Conservation (phyloP, 352 stramenopile species). For the Peronospora destructor region DNA sequence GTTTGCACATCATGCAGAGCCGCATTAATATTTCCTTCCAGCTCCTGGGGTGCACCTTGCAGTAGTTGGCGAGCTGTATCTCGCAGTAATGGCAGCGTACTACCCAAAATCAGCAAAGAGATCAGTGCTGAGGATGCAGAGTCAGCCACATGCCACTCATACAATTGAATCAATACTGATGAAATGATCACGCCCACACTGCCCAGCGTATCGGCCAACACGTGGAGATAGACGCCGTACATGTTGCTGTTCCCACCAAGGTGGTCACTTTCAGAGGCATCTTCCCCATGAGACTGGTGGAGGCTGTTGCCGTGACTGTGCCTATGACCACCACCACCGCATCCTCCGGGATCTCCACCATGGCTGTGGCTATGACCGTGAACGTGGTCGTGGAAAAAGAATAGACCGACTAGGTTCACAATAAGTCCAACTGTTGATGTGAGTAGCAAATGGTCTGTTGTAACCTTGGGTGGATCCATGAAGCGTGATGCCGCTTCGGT, state of each 20-base stretch:
- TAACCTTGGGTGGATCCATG: slow-evolving; percentile 64
- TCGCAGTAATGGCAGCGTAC: slow-evolving; percentile 67
- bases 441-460: slow-evolving; percentile 79
- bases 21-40: slow-evolving; percentile 37
- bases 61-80: slow-evolving; percentile 68
- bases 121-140: slow-evolving; percentile 80
- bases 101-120: slow-evolving; percentile 78
- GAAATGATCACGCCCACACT: slow-evolving; percentile 87
- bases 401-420: slow-evolving; percentile 84
- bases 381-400: slow-evolving; percentile 87
- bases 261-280: slow-evolving; percentile 23
- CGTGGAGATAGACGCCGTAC: slow-evolving; percentile 87
- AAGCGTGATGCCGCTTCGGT: slow-evolving; percentile 69
- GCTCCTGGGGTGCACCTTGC: slow-evolving; percentile 55
- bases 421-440: slow-evolving; percentile 74
- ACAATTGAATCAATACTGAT: slow-evolving; percentile 80
- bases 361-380: slow-evolving; percentile 70
- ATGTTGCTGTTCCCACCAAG: slow-evolving; percentile 79
- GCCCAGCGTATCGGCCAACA: slow-evolving; percentile 83
- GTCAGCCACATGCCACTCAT: slow-evolving; percentile 78
- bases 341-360: slow-evolving; percentile 26
- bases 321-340: slow-evolving; percentile 35
- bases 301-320: slow-evolving; percentile 59
- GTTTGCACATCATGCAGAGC: slow-evolving; percentile 46
- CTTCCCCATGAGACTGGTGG: slow-evolving; percentile 43